Percentiles rank a stretch among this genome's conserved stretches.
Conservation (phyloP, 441 rosid genomes). For the Euphorbia celastroides region DNA sequence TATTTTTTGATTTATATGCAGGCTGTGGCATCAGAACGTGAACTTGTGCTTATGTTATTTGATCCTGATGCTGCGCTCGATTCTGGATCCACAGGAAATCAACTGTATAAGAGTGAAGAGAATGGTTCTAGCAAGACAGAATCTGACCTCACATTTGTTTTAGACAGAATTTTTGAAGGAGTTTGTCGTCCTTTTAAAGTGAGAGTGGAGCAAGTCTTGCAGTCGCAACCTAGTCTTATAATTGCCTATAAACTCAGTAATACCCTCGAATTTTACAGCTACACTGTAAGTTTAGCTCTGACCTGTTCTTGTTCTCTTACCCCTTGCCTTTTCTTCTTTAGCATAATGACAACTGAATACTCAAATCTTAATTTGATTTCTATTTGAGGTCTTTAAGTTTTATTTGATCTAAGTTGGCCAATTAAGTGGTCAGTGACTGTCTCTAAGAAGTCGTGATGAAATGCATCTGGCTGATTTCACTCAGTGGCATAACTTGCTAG, state of each 20-base stretch:
- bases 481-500: background rate
- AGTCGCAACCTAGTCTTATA: constrained; percentile 94
- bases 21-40: constrained; percentile 98
- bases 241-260: constrained; percentile 81
- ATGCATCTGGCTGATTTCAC: background rate
- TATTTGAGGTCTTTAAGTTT: background rate
- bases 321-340: constrained; percentile 7
- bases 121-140: constrained; percentile 60
- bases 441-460: background rate
- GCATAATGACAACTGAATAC: constrained; percentile 9
- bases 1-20: constrained; percentile 28
- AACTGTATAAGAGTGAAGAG: constrained; percentile 38
- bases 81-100: constrained; percentile 47
- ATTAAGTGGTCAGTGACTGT: background rate
- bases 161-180: constrained; percentile 98
- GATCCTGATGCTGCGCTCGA: constrained; percentile 70
- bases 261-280: constrained; percentile 89
- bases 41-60: constrained; percentile 76
- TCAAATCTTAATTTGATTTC: background rate
- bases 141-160: constrained; percentile 71
- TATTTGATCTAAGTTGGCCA: background rate
- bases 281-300: constrained; percentile 59
- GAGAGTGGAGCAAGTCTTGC: constrained; percentile 95
- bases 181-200: constrained; percentile 98
- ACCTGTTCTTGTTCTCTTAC: background rate